Percentiles rank a stretch among this genome's conserved stretches.
phyloP scores from a whole-genome alignment of 140 eudicot genomes.

The Cichorium intybus region DNA sequence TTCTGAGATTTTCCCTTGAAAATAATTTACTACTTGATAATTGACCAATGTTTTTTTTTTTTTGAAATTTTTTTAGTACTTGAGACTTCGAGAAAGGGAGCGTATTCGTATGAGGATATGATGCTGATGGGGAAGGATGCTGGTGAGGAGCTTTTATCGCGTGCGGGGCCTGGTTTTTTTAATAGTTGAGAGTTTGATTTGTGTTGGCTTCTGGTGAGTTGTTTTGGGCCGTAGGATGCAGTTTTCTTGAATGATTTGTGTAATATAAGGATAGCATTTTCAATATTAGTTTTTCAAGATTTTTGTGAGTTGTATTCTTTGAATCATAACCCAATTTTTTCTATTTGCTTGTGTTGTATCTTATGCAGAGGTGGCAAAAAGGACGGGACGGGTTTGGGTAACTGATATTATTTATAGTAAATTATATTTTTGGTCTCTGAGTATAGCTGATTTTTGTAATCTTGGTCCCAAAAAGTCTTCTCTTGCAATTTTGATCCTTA shows the following conservation, averaged over 20 bases:
- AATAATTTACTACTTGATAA: too few relatives aligned
- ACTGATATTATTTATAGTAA: too few relatives aligned
- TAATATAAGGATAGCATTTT: conserved; percentile 17
- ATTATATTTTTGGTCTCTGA: too few relatives aligned
- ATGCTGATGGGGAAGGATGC: conserved; percentile 83
- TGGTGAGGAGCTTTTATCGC: conserved; percentile 77
- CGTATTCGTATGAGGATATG: conserved; percentile 69
- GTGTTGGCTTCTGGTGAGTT: conserved; percentile 25
- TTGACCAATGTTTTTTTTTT: neutral
- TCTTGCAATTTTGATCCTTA: too few relatives aligned
- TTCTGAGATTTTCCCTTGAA: too few relatives aligned
- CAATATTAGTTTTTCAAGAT: conserved; percentile 15
- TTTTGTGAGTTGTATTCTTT: neutral
- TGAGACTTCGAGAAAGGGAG: conserved; percentile 81
- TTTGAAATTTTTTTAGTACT: conserved; percentile 38
- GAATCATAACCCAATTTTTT: neutral
- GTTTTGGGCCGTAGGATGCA: conserved; percentile 13
- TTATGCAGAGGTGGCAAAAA: neutral
- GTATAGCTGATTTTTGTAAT: too few relatives aligned
- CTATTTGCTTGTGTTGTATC: neutral
- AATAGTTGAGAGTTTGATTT: conserved; percentile 38
- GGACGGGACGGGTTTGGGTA: too few relatives aligned
- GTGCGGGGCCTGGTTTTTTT: conserved; percentile 83
- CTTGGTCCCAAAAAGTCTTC: too few relatives aligned
- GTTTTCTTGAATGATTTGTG: conserved; percentile 11